These are phyloP conservation scores for Suillus bovinus DNA, from an alignment of 768 basidiomycete species.

Conservation along the genomic window DNA sequence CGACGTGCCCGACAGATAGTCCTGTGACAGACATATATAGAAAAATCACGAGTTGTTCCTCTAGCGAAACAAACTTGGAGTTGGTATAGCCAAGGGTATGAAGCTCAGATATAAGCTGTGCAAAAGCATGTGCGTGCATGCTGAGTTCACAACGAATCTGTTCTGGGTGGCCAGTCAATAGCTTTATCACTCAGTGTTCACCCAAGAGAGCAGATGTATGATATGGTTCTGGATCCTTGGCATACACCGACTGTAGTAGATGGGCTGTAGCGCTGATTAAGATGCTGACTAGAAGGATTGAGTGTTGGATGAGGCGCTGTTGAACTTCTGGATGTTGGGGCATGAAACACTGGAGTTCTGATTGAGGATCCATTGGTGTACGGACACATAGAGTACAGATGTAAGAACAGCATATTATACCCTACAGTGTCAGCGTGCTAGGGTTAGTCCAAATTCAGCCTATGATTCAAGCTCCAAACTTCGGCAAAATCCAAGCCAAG, in stretches of 20 bases:
- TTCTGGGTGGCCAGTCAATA: slow-evolving; percentile 21
- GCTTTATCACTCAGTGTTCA: slow-evolving; percentile 22
- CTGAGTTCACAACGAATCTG: slow-evolving; percentile 24
- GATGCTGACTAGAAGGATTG: not conserved
- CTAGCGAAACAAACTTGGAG: slow-evolving; percentile 26
- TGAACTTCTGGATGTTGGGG: not conserved
- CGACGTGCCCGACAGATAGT: slow-evolving; percentile 18
- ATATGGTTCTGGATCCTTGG: not conserved
- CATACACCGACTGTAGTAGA: not conserved
- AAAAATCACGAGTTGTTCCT: slow-evolving; percentile 42
- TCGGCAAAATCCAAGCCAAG: no score
- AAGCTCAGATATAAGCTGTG: slow-evolving; percentile 25
- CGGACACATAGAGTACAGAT: no score
- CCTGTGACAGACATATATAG: slow-evolving; percentile 28
- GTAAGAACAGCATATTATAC: no score
- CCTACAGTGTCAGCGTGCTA: no score
- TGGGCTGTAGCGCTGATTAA: not conserved
- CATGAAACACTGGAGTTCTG: not conserved
- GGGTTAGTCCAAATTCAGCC: no score
- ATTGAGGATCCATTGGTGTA: no score
- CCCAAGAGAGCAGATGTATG: slow-evolving; percentile 25
- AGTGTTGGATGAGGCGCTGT: not conserved
- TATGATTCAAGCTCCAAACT: no score
- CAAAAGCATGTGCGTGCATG: slow-evolving; percentile 30
- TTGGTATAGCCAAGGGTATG: slow-evolving; percentile 18